phyloP scores from a whole-genome alignment of 208 protist genomes.

The Leishmania lainsoni region DNA sequence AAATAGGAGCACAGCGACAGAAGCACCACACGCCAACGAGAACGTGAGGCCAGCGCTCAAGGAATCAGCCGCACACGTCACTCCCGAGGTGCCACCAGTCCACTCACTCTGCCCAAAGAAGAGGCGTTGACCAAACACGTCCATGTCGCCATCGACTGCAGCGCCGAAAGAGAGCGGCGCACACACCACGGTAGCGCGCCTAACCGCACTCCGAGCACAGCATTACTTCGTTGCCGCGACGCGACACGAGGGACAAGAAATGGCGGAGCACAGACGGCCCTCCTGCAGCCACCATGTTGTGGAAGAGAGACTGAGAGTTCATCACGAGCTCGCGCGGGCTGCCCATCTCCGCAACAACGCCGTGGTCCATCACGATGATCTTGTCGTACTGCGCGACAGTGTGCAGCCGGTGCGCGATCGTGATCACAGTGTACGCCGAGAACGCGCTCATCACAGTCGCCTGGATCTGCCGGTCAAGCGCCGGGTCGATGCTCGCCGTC shows the following conservation, averaged over 20 bases:
- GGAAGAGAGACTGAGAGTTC: too few species aligned
- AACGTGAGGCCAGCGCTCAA: background rate
- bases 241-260: background rate
- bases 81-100: too few species aligned
- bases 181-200: background rate
- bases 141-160: background rate
- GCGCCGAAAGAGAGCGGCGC: background rate
- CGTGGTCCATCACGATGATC: constrained; percentile 81
- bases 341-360: constrained; percentile 58
- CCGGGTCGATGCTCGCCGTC: constrained; percentile 77
- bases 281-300: constrained; percentile 43
- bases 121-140: background rate
- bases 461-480: constrained; percentile 65
- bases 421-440: constrained; percentile 74
- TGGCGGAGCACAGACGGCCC: constrained; percentile 9
- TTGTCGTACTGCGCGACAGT: constrained; percentile 78
- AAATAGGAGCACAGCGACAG: background rate
- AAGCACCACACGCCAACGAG: background rate
- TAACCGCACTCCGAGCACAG: background rate
- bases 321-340: constrained; percentile 48
- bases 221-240: background rate
- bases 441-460: constrained; percentile 58
- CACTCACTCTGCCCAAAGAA: background rate
- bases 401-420: constrained; percentile 80
- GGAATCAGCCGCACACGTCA: background rate